Conservation (phyloP, 306 rosid genomes). For the Canavalia gladiata region DNA sequence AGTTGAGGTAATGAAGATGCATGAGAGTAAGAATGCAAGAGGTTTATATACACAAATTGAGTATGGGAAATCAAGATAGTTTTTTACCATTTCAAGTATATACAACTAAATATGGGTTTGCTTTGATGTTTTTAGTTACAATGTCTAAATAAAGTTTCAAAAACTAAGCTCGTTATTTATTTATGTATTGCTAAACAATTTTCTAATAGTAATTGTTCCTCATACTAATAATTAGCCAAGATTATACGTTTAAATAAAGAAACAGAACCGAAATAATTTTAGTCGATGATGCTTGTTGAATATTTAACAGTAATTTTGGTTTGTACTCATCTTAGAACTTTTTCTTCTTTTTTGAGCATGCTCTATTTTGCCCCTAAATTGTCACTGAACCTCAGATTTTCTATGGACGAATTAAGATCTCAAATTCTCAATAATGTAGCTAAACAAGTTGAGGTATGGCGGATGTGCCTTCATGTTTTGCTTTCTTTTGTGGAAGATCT, state of each 20-base stretch:
- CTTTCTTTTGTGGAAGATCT: background rate
- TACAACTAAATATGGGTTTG: constrained; percentile 42
- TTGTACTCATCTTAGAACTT: background rate
- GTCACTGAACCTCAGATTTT: constrained; percentile 60
- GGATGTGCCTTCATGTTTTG: background rate
- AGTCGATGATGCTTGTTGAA: background rate
- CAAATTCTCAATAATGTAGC: constrained; percentile 50
- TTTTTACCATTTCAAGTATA: background rate
- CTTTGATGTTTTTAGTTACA: constrained; percentile 31
- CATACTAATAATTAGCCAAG: background rate
- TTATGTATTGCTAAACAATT: background rate
- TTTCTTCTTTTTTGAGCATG: background rate
- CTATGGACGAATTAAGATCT: constrained; percentile 63
- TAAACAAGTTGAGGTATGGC: constrained; percentile 61
- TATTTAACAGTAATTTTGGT: background rate
- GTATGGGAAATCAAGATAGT: background rate
- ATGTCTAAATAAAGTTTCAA: constrained; percentile 44
- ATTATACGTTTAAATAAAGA: constrained; percentile 26
- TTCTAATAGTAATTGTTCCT: constrained; percentile 7
- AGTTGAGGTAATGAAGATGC: background rate
- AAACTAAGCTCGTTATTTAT: background rate
- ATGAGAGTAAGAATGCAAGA: background rate
- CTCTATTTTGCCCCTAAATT: constrained; percentile 41
- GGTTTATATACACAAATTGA: constrained; percentile 28
- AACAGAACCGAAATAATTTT: background rate